Evolutionary conservation across 2,329 filamentous ascomycete species (phyloP).

Genomic region (Cytospora leucostoma): DNA sequence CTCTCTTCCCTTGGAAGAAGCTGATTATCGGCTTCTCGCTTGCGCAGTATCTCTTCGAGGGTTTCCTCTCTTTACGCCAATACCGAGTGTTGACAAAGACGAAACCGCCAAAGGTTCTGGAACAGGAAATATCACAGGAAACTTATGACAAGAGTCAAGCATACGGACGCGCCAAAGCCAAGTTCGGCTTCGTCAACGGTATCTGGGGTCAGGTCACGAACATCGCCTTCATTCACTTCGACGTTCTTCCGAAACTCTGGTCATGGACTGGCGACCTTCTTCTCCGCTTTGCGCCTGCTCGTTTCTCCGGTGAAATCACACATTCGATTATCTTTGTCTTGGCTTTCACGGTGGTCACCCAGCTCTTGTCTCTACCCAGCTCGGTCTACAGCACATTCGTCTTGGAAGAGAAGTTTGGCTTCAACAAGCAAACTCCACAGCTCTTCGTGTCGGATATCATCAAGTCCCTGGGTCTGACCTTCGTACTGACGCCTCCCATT

Average conservation of each 20-base stretch:
- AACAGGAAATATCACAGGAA: conserved; percentile 83
- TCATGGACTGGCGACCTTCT: conserved; percentile 74
- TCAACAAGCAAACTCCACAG: conserved; percentile 95
- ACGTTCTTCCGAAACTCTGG: conserved; percentile 92
- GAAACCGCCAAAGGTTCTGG: conserved; percentile 80
- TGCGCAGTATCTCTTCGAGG: conserved; percentile 87
- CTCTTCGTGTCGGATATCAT: conserved; percentile 88
- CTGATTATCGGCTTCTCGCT: conserved; percentile 93
- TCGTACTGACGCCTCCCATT: conserved; percentile 81
- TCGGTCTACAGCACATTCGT: conserved; percentile 94
- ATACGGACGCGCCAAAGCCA: conserved; percentile 93
- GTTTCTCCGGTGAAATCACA: conserved; percentile 88
- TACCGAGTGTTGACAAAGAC: conserved; percentile 82
- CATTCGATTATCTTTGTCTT: conserved; percentile 94
- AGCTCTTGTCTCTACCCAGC: conserved; percentile 75
- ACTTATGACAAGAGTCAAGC: conserved; percentile 94
- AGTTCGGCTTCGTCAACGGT: conserved; percentile 79
- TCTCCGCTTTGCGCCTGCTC: conserved; percentile 70
- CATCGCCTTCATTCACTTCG: conserved; percentile 83
- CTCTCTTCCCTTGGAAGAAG: conserved; percentile 95
- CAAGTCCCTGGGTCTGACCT: conserved; percentile 82
- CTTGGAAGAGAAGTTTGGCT: conserved; percentile 93
- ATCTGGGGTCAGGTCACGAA: conserved; percentile 88
- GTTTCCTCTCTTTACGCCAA: conserved; percentile 85
- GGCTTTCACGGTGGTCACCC: conserved; percentile 79